A percentile compares a stretch with the other conserved stretches of the same genome.
Conservation (phyloP, 1,139 yeast genomes). For the Geotrichum europaeum region DNA sequence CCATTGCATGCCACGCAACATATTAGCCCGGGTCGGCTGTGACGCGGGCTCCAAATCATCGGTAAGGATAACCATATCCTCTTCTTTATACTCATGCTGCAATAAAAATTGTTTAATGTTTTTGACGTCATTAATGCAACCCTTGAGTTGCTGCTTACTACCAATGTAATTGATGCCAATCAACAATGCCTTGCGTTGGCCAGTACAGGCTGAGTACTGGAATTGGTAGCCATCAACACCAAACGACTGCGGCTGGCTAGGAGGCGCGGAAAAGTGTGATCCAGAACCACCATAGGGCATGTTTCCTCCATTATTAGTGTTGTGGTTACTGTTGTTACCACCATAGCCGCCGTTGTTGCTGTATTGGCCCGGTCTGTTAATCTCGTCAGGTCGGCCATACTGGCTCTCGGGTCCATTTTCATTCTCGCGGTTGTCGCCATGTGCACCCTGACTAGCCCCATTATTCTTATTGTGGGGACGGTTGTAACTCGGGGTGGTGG, state of each 20-base stretch:
- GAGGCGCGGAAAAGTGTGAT: constrained; percentile 26
- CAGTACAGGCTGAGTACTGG: constrained; percentile 72
- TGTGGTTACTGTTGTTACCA: constrained; percentile 1
- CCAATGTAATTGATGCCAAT: constrained; percentile 87
- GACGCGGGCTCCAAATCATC: constrained; percentile 61
- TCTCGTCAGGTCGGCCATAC: not conserved
- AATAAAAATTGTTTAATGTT: constrained; percentile 35
- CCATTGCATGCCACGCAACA: constrained; percentile 88
- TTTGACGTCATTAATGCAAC: constrained; percentile 64
- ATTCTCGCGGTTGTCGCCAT: not conserved
- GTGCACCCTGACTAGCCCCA: no score
- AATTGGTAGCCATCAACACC: constrained; percentile 37
- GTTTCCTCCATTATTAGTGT: constrained; percentile 1
- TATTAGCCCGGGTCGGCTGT: constrained; percentile 72
- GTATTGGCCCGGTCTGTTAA: constrained; percentile 14
- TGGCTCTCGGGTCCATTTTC: not conserved
- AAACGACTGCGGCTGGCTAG: constrained; percentile 36
- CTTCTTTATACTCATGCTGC: constrained; percentile 53
- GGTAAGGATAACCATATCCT: constrained; percentile 79
- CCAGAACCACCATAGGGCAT: constrained; percentile 36
- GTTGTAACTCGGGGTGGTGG: no score
- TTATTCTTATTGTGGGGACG: no score
- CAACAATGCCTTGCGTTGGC: constrained; percentile 71
- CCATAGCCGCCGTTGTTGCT: constrained; percentile 30
- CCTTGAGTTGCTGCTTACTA: constrained; percentile 60